Evolutionary conservation across 768 basidiomycete species (phyloP).

Genomic region (Cubamyces sp.): DNA sequence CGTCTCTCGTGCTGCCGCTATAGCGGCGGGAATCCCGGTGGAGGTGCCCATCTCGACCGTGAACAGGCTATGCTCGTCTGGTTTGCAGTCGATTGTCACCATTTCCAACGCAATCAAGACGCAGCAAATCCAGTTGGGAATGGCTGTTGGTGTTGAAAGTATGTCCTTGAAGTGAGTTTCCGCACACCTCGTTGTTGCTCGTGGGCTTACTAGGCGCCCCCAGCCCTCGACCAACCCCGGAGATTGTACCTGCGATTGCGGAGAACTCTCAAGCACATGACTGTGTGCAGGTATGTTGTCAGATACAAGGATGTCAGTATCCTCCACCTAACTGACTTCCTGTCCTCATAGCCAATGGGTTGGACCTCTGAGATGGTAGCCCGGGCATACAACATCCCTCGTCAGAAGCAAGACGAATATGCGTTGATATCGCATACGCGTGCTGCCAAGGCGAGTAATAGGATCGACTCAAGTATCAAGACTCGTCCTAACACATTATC

Average conservation of each 20-base stretch:
- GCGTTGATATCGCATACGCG: slow-evolving; percentile 87
- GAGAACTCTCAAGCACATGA: slow-evolving; percentile 69
- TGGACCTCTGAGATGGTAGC: slow-evolving; percentile 96
- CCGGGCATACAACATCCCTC: slow-evolving; percentile 73
- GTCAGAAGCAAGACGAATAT: slow-evolving; percentile 86
- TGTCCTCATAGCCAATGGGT: slow-evolving; percentile 76
- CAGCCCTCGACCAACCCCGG: slow-evolving; percentile 77
- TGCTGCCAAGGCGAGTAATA: slow-evolving; percentile 57
- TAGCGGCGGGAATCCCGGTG: slow-evolving; percentile 87
- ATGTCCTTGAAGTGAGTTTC: slow-evolving; percentile 72
- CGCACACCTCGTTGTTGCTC: neutral
- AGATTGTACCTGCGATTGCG: slow-evolving; percentile 60
- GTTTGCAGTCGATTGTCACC: slow-evolving; percentile 89
- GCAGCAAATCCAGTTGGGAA: slow-evolving; percentile 83
- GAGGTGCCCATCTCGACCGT: slow-evolving; percentile 87
- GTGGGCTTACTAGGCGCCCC: slow-evolving; percentile 12
- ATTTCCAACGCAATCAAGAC: slow-evolving; percentile 87
- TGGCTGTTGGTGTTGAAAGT: slow-evolving; percentile 84
- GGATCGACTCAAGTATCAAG: neutral
- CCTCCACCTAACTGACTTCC: no score
- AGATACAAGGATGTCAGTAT: neutral
- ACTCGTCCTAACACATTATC: neutral
- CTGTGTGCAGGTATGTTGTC: slow-evolving; percentile 62
- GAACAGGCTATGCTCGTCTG: slow-evolving; percentile 93
- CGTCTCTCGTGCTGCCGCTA: slow-evolving; percentile 82